A percentile compares a stretch with the other conserved stretches of the same genome.
Evolutionary conservation across 805 yeast species (phyloP).

Genomic region (Kodamaea leandrae): DNA sequence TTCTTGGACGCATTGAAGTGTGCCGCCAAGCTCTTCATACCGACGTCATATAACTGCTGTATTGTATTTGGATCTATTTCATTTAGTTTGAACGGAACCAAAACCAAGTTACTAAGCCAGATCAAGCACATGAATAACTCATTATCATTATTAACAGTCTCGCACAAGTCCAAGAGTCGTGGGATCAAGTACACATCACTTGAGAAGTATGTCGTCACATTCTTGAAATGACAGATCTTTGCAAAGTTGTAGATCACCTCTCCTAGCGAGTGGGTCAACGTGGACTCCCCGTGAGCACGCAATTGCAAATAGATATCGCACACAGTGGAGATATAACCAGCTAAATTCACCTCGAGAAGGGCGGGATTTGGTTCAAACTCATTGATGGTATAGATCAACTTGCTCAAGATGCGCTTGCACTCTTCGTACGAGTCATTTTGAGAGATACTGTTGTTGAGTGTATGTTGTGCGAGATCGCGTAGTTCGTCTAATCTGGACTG

Average conservation of each 20-base stretch:
- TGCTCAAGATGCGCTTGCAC: constrained; percentile 9
- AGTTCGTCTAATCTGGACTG: neutral
- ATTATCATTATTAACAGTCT: constrained; percentile 16
- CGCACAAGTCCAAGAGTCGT: constrained; percentile 10
- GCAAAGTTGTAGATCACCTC: constrained; percentile 55
- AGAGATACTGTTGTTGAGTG: neutral
- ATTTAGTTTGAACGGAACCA: constrained; percentile 70
- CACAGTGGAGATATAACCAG: constrained; percentile 29
- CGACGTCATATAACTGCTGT: constrained; percentile 33
- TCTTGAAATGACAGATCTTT: constrained; percentile 66
- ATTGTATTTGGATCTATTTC: constrained; percentile 33
- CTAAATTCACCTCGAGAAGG: constrained; percentile 44
- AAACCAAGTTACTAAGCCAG: constrained; percentile 69
- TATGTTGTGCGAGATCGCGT: neutral
- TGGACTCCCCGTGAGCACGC: constrained; percentile 3
- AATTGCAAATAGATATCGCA: constrained; percentile 23
- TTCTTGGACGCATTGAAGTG: constrained; percentile 52
- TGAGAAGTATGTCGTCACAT: constrained; percentile 55
- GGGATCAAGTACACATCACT: constrained; percentile 56
- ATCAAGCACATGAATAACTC: constrained; percentile 46
- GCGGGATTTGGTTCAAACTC: constrained; percentile 57
- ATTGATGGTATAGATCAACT: constrained; percentile 29
- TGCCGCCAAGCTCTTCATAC: constrained; percentile 27
- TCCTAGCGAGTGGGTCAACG: constrained; percentile 16
- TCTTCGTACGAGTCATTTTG: constrained; percentile 11